Base-by-base conservation (phyloP, 176 grass and related monocot species). In the Carex myosuroides region DNA sequence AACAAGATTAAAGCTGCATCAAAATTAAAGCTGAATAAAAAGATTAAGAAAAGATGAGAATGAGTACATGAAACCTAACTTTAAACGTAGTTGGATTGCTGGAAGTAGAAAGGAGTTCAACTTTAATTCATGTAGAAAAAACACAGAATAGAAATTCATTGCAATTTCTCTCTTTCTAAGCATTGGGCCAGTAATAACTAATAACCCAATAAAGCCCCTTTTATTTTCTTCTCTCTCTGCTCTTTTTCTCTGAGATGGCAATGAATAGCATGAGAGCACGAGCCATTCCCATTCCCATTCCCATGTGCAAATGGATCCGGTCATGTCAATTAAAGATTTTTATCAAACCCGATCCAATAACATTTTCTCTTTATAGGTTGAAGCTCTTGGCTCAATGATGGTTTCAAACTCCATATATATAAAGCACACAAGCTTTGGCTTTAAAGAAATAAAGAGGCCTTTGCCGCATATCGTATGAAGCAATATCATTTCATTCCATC, bases 261-360 rank as follows among this genome's bases (percentile, higher is more conserved):
- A 92, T 92, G 88, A 92, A 90, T 85, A 78, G 81, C 57, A 70
- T 67, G 73, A 42, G 79, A 86, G 85, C 90, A 91, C 85, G 90
- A 70, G 71, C 20, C 68, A 62, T 52, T 72, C 3, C 21, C 73
- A 62, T 52, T 72, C 3, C 21, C 73, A 62, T 52, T 72, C 7
- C 21, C 73, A 78, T 78, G 50, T 78, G 52, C 13, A 33, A 81
- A 83, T 66, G 80, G 80, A 17, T 83, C 33, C 12, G 12, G 24
- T 78, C 10, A 50, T 57, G 24, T 57, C 73, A 32, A 78, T 56
- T 14, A 29, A 75, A 53, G 1, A 54, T 29, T 13, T 17, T 76
- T 57, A 8, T 44, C 41, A 44, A 44, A 44, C 18, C 73, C 42
- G 70, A 74, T 42, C 71, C 73, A 57, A 56, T 57, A 56, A 18